These are phyloP conservation scores for Candolleomyces aberdarensis DNA, from an alignment of 768 basidiomycete species.

Conservation along the genomic window DNA sequence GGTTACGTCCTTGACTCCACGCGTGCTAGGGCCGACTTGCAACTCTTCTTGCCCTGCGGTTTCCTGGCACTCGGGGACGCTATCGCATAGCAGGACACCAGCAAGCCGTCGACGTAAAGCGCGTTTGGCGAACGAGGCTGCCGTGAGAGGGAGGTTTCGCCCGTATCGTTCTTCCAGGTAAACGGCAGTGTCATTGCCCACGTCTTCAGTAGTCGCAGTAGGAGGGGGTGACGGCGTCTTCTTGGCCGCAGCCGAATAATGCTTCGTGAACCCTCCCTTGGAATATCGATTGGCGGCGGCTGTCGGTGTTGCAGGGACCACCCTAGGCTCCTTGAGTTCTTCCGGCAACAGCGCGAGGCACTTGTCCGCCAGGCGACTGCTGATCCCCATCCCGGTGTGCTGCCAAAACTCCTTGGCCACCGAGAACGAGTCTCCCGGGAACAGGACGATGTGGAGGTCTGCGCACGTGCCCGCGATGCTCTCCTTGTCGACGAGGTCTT, in stretches of 20 bases:
- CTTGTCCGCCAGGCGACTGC: slow-evolving; percentile 80
- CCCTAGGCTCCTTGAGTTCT: slow-evolving; percentile 21
- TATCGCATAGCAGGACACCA: slow-evolving; percentile 73
- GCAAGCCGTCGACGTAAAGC: slow-evolving; percentile 88
- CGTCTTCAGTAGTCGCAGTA: slow-evolving; percentile 34
- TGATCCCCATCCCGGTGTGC: slow-evolving; percentile 87
- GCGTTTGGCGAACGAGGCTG: slow-evolving; percentile 78
- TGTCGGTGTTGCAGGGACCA: not conserved
- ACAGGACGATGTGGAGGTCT: slow-evolving; percentile 81
- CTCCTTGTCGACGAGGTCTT: slow-evolving; percentile 28
- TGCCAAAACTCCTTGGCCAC: slow-evolving; percentile 95
- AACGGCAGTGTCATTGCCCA: slow-evolving; percentile 59
- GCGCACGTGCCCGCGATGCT: slow-evolving; percentile 31
- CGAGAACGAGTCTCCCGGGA: slow-evolving; percentile 55
- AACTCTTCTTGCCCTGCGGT: slow-evolving; percentile 44
- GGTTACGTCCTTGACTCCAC: slow-evolving; percentile 65
- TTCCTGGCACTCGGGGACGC: slow-evolving; percentile 31
- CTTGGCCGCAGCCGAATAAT: slow-evolving; percentile 45
- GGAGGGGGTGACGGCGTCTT: slow-evolving; percentile 6
- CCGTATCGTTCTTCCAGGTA: slow-evolving; percentile 97
- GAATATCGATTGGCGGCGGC: not conserved
- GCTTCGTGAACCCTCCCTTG: slow-evolving; percentile 48
- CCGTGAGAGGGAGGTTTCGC: slow-evolving; percentile 74
- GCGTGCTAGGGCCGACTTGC: slow-evolving; percentile 57
- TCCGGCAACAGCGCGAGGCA: slow-evolving; percentile 72